Evolutionary conservation across 2,329 filamentous ascomycete genomes (phyloP), one percentile per base, ranked within the genome.

Genomic region (Plenodomus biglobosus): DNA sequence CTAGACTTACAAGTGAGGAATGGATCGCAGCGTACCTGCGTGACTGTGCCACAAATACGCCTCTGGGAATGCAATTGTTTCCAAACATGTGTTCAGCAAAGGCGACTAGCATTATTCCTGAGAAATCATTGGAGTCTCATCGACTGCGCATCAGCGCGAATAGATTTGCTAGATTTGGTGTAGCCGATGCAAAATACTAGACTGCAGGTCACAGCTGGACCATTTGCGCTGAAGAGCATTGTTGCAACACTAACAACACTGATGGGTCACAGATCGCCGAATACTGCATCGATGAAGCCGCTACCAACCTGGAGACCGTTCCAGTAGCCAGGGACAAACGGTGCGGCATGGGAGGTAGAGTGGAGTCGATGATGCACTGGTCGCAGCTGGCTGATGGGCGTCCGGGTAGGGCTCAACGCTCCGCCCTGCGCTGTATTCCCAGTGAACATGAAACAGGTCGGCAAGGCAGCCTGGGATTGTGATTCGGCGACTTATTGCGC

Each of bases 381-480:
- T 18, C 36, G 35, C 38, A 50, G 35, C 45, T 42, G 51, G 46
- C 46, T 40, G 35, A 49, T 50, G 38, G 46, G 48, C 38, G 35
- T 50, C 44, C 42, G 53, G 54, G 39, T 49, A 44, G 43, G 40
- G 48, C 44, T 48, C 55, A 39, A 44, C 52, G 52, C 62, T 61
- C 52, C 48, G 62, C 60, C 61, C 51, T 65, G 57, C 50, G 54
- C 58, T 63, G 56, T 59, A 54, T 55, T 52, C 56, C 56, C 52
- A 46, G 44, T 22, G 42, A 17, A 40, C 37, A 22, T 46, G 36
- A 48, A 44, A 41, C 50, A 36, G 24, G 24, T 32, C 17, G 37
- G 32, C 20, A 44, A 30, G 36, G 30, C 37, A 42, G 30, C 42
- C 50, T 39, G 38, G 38, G 38, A 34, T 16, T 22, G 34, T 34